These are phyloP conservation scores for Carex scoparia DNA, from an alignment of 176 grass and related monocot genomes.

Conservation along the genomic window DNA sequence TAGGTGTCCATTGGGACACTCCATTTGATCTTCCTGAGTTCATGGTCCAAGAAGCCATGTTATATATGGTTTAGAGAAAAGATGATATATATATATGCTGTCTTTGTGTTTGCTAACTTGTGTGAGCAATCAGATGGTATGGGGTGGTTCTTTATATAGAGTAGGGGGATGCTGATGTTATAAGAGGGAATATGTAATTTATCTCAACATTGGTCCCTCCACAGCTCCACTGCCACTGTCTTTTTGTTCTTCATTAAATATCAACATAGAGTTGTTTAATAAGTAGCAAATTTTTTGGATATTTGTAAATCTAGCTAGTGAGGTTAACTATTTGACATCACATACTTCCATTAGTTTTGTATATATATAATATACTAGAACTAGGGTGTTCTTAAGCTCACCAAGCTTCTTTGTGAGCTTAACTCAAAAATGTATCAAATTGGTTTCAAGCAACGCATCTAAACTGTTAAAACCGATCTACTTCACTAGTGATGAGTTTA, in stretches of 20 bases:
- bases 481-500: too few relatives aligned
- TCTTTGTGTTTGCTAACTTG: not conserved
- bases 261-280: too few relatives aligned
- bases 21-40: not conserved
- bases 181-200: constrained; percentile 9
- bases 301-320: too few relatives aligned
- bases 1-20: constrained; percentile 41
- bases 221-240: not conserved
- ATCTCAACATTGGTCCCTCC: not conserved
- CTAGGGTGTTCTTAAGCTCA: too few relatives aligned
- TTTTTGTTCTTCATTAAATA: too few relatives aligned
- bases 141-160: constrained; percentile 9
- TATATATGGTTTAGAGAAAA: not conserved
- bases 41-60: constrained; percentile 52
- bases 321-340: not conserved
- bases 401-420: too few relatives aligned
- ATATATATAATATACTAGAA: too few relatives aligned
- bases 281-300: too few relatives aligned
- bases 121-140: not conserved
- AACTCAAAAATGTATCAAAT: too few relatives aligned
- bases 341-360: not conserved
- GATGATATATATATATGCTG: not conserved
- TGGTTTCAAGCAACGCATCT: too few relatives aligned
- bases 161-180: not conserved
- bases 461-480: too few relatives aligned